Evolutionary conservation across 2,329 filamentous ascomycete species (phyloP).

Genomic region (Aspergillus neotritici): DNA sequence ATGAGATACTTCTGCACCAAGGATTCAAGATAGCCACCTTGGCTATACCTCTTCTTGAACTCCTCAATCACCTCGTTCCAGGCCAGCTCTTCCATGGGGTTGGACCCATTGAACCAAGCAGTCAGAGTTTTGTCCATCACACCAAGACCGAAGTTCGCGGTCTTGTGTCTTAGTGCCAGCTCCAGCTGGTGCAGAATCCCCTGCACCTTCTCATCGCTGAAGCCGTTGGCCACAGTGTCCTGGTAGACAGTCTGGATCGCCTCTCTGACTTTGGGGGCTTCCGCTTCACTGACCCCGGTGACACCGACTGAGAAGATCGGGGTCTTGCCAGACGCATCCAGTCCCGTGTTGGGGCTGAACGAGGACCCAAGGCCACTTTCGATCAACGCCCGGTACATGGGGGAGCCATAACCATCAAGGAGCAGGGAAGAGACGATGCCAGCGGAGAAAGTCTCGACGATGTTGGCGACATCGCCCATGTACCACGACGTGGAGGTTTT

Average conservation of each 20-base stretch:
- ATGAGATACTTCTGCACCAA: constrained; percentile 85
- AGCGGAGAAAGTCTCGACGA: constrained; percentile 83
- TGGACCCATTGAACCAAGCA: constrained; percentile 91
- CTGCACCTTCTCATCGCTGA: constrained; percentile 84
- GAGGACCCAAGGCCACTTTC: constrained; percentile 86
- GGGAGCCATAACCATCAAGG: constrained; percentile 92
- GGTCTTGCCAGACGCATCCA: constrained; percentile 69
- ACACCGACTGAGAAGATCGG: constrained; percentile 87
- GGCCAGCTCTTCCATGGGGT: constrained; percentile 83
- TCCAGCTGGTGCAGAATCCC: constrained; percentile 92
- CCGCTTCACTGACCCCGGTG: constrained; percentile 77
- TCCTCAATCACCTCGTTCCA: constrained; percentile 84
- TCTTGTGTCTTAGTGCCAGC: constrained; percentile 91
- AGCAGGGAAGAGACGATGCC: constrained; percentile 76
- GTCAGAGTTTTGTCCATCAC: constrained; percentile 84
- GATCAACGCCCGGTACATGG: constrained; percentile 80
- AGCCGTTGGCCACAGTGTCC: constrained; percentile 67
- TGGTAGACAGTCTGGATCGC: constrained; percentile 67
- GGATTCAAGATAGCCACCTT: constrained; percentile 74
- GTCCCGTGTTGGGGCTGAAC: constrained; percentile 91
- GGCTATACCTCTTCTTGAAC: constrained; percentile 70
- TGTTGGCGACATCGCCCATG: constrained; percentile 72
- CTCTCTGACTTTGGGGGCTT: constrained; percentile 70
- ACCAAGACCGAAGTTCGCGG: constrained; percentile 86
- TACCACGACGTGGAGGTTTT: constrained; percentile 95